Base-by-base conservation (phyloP, 306 rosid genomes). In the Cicer yamashitae region DNA sequence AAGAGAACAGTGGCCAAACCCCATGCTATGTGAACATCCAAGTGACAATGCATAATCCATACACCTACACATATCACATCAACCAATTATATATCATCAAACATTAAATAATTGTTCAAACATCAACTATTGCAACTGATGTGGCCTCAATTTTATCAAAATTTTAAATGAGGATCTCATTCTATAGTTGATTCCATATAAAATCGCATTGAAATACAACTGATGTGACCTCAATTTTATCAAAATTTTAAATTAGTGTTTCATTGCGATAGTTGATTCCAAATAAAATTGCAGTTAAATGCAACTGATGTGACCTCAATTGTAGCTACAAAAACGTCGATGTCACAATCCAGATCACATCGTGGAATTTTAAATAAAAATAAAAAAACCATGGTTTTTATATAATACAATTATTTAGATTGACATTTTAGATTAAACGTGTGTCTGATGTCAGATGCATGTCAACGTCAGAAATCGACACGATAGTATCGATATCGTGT, bases 31-130 rank as follows among this genome's bases (percentile, higher is more conserved):
- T 94, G 98, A 81, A 90, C 98, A 76, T 94, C 98, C 85, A 94
- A 89, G 82, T 94, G 98, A 79, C 97, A 94, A 52, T 91, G 98
- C 97, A 91, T 79, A 46, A 91, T 0, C 98, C 98, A 94, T 25
- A 87, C 96, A 73, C 98, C 97, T 81, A 47, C 76, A 70, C 7
- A 63, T 4, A 76, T 61, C 45, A 75, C 44, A 75, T 43, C 12
- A 51, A 1, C 22, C 13, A 74, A 61, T 14, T 47, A 38, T 14
- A 39, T 38, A 8, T 52, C 10, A 39, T 77, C 20, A 53, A 75
- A 74, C 22, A 44, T n/a, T 30, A 53, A 18, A 58, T 7, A 52
- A 51, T 37, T 51, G 7, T 54, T 38, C 52, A n/a, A n/a, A n/a
- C n/a, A n/a, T n/a, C n/a, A n/a, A n/a, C n/a, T n/a, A n/a, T n/a